Evolutionary conservation across 1,139 yeast species (phyloP), one percentile per base, ranked within the genome.

Genomic region (Scheffersomyces quercinus): DNA sequence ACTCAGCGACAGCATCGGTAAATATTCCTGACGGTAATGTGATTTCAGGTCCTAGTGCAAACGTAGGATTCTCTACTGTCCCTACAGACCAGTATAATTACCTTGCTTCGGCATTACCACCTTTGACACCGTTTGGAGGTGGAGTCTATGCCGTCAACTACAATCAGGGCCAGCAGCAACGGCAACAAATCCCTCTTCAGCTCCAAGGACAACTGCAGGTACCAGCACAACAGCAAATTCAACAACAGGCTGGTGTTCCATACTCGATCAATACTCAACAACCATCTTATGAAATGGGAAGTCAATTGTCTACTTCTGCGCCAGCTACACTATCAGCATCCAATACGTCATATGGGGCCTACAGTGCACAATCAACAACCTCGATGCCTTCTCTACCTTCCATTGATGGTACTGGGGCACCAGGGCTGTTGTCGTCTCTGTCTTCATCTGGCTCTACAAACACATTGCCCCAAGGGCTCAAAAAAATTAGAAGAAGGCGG

Each of bases 401-500:
- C 15, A 20, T 31, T 9, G 35, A 31, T 8, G 35, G 35, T n/a
- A 6, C 7, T 20, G 26, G 26, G 7, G 26, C 26, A 6, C 8
- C 9, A 6, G 26, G 26, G 8, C 26, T 20, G 26, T 20, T 20
- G 8, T 31, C 33, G 13, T 4, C 15, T 4, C 9, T 20, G 20
- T 31, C 35, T 31, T 15, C 35, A 14, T 31, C 35, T 14, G 10
- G 24, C 20, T 31, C 35, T 14, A 20, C n/a, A 11, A 8, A 31
- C 20, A 12, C 11, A 15, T 24, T 26, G 31, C 15, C 20, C 28
- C 10, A 13, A 20, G 16, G 12, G n/a, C 12, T 9, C 6, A 45
- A 38, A 29, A 40, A 36, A 16, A 15, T 41, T 28, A 54, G 53
- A 43, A 47, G 58, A 43, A 48, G 54, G 37, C 26, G 26, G 26